Percentiles rank a stretch among this genome's conserved stretches.
Evolutionary conservation across 1,284 basidiomycete genomes (phyloP).

Genomic region (Naganishia sp.): DNA sequence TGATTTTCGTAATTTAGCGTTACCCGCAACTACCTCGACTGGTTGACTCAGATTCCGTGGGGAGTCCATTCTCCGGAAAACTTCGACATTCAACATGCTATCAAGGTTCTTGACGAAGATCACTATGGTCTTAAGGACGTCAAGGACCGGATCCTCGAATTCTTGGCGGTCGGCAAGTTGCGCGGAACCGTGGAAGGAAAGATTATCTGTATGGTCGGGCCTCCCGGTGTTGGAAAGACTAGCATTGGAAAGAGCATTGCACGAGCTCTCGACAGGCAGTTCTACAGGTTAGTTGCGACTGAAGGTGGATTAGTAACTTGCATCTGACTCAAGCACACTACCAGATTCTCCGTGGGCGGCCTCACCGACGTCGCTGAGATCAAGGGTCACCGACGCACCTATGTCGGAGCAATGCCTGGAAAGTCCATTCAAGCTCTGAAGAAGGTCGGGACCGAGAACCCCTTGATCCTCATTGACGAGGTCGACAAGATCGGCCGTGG

Average conservation of each 20-base stretch:
- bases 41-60: constrained; percentile 97
- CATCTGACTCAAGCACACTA: background rate
- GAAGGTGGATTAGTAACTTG: background rate
- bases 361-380: constrained; percentile 98
- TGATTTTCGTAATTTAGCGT: constrained; percentile 58
- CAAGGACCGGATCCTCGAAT: constrained; percentile 96
- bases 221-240: constrained; percentile 96
- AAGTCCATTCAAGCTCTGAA: constrained; percentile 98
- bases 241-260: constrained; percentile 82
- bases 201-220: constrained; percentile 94
- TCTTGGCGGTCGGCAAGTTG: constrained; percentile 95
- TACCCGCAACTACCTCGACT: constrained; percentile 94
- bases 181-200: constrained; percentile 97
- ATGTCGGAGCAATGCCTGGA: constrained; percentile 92
- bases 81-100: constrained; percentile 83
- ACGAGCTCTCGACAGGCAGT: constrained; percentile 52
- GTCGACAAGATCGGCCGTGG: constrained; percentile 97
- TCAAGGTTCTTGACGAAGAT: constrained; percentile 86
- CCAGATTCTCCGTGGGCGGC: constrained; percentile 90
- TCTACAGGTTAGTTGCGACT: constrained; percentile 41
- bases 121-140: constrained; percentile 95
- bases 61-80: constrained; percentile 93
- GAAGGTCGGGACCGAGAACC: constrained; percentile 95
- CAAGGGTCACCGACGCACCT: constrained; percentile 95
- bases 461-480: constrained; percentile 93